Conservation (phyloP, 78 protist genomes). For the Dictyostelium citrinum region DNA sequence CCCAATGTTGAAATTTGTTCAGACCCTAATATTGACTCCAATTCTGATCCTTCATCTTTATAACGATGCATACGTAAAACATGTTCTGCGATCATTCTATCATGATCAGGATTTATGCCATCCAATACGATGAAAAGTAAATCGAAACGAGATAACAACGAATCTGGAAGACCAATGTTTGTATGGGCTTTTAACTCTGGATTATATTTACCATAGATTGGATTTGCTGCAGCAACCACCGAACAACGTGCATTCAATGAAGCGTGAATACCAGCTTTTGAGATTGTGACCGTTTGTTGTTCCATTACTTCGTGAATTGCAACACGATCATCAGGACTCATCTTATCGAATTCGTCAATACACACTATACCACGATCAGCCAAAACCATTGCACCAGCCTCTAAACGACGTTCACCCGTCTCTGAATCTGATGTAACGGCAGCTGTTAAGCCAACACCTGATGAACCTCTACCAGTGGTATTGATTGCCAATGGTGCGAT, state of each 20-base stretch:
- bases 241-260: slow-evolving; percentile 98
- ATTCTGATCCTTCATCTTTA: slow-evolving; percentile 21
- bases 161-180: slow-evolving; percentile 98
- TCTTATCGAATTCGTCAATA: slow-evolving; percentile 99
- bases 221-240: slow-evolving; percentile 99
- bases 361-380: slow-evolving; percentile 99
- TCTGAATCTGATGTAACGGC: slow-evolving; percentile 97
- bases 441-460: slow-evolving; percentile 99
- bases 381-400: slow-evolving; percentile 99
- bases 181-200: slow-evolving; percentile 67
- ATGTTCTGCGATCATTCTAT: slow-evolving; percentile 87
- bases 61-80: slow-evolving; percentile 93
- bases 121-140: slow-evolving; percentile 97
- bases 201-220: slow-evolving; percentile 96
- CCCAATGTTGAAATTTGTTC: slow-evolving; percentile 67
- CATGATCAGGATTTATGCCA: slow-evolving; percentile 68
- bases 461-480: slow-evolving; percentile 99
- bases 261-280: slow-evolving; percentile 99
- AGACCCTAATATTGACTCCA: background rate
- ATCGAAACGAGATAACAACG: slow-evolving; percentile 99
- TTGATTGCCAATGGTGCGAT: slow-evolving; percentile 97
- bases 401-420: slow-evolving; percentile 97
- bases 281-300: slow-evolving; percentile 99
- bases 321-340: slow-evolving; percentile 94
- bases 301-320: slow-evolving; percentile 99